Evolutionary conservation across 768 basidiomycete species (phyloP).

Genomic region (Mycena galopus): DNA sequence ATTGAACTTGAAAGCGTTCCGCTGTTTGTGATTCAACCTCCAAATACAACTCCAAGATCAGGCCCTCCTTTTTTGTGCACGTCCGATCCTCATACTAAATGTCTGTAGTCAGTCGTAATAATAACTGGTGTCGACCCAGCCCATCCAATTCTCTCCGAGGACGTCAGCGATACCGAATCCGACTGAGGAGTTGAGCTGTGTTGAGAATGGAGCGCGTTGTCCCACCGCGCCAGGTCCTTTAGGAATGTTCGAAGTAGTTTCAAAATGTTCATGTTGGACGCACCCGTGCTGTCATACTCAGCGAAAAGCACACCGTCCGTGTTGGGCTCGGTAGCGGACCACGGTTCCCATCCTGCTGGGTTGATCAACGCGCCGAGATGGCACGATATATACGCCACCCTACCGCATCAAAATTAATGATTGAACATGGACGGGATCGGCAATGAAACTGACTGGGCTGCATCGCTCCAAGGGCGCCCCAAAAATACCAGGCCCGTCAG

Average conservation of each 20-base stretch:
- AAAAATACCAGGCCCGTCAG: slow-evolving; percentile 39
- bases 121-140: slow-evolving; percentile 38
- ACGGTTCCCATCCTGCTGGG: slow-evolving; percentile 41
- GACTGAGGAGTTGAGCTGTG: slow-evolving; percentile 33
- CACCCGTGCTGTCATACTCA: slow-evolving; percentile 41
- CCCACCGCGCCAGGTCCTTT: slow-evolving; percentile 40
- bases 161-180: slow-evolving; percentile 40
- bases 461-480: slow-evolving; percentile 39
- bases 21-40: no score
- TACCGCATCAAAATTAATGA: background rate
- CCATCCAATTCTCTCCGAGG: slow-evolving; percentile 35
- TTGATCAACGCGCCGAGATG: slow-evolving; percentile 41
- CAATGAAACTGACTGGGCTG: slow-evolving; percentile 28
- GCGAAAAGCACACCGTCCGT: slow-evolving; percentile 41
- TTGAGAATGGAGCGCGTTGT: slow-evolving; percentile 39
- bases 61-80: no score
- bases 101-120: no score
- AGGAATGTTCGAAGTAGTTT: background rate
- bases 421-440: background rate
- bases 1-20: no score
- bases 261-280: background rate
- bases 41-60: no score
- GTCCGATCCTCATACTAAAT: no score
- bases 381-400: slow-evolving; percentile 42
- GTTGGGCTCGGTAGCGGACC: slow-evolving; percentile 40